A percentile compares a stretch with the other conserved stretches of the same genome.
phyloP scores from a whole-genome alignment of 2,329 filamentous ascomycete species.

The Colletotrichum musicola region DNA sequence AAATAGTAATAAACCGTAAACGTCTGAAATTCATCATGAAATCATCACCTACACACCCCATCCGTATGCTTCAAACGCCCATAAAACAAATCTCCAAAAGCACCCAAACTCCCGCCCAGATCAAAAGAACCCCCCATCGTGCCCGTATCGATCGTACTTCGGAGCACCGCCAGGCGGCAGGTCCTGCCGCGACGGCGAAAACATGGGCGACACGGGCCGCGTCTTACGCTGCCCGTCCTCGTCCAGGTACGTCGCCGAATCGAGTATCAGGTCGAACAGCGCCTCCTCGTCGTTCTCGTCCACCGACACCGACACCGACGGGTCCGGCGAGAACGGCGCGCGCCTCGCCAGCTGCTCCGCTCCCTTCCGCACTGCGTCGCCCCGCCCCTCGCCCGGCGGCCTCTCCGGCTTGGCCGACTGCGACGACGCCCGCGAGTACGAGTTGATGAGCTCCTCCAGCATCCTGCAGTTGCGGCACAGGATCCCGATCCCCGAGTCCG shows the following conservation, averaged over 20 bases:
- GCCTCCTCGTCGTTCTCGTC: constrained; percentile 37
- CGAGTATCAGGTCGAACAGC: constrained; percentile 32
- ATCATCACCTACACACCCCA: no score
- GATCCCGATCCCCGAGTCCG: constrained; percentile 36
- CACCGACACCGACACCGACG: constrained; percentile 6
- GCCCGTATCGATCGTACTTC: constrained; percentile 8
- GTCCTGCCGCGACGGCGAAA: constrained; percentile 22
- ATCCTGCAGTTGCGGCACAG: constrained; percentile 32
- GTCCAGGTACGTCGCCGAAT: constrained; percentile 30
- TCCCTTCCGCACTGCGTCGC: background rate
- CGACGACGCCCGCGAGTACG: constrained; percentile 31
- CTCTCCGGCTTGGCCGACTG: constrained; percentile 11
- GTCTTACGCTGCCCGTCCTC: constrained; percentile 27
- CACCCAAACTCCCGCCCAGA: background rate
- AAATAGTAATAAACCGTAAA: no score
- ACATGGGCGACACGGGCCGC: constrained; percentile 12
- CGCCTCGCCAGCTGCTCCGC: background rate
- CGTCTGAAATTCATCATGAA: no score
- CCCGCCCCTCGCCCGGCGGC: background rate
- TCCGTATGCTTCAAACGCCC: background rate
- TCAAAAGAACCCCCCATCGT: constrained; percentile 27
- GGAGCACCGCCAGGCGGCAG: background rate
- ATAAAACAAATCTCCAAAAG: background rate
- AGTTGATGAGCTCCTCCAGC: constrained; percentile 36
- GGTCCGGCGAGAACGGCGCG: constrained; percentile 12